Base-by-base conservation (phyloP, 345 rosid genomes). In the Eucalyptus curtisii region DNA sequence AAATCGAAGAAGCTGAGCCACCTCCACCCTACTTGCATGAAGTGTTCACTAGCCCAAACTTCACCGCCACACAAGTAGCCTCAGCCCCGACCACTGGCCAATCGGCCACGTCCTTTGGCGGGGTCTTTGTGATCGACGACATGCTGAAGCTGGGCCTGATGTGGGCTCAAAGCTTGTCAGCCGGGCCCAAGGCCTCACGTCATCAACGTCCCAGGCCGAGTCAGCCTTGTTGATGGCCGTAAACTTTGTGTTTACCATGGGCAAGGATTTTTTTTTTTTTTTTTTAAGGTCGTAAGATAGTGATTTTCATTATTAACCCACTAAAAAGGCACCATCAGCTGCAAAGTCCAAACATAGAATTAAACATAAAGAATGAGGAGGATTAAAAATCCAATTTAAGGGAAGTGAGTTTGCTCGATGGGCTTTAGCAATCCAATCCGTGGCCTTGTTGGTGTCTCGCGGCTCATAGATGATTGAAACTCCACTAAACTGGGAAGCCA, bases 131-230 rank as follows among this genome's bases (percentile, higher is more conserved):
- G 88, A 90, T 92, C 1, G 92, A 93, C 27, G 90, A 93, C 84
- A 88, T 89, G 15, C 31, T 91, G 84, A 93, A 92, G 24, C 49
- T 22, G 8, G 30, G 53, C 92, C 92, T 7, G 90, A 90, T 11
- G 40, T 22, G 8, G 61, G 68, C 71, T 93, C 93, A 2, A 53
- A 87, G 76, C 49, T 49, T 1, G 90, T 92, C 17, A 92, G 94
- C 12, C 27, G 87, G 64, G 93, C 93, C 1, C 92, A 86, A 40
- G 93, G 93, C 49, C 86, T 92, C 15, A 89, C 92, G 40, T 91
- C 90, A 6, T 61, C 61, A 1, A 84, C 3, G 61, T 55, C 92
- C 12, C 93, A 89, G 37, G 48, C 48, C 2, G 90, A 89, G 31
- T 8, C 68, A 0, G 91, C 87, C 50, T 76, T 89, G 49, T 52